Evolutionary conservation across 768 basidiomycete species (phyloP), one percentile per base, ranked within the genome.

Genomic region (Nidula microcarpa): DNA sequence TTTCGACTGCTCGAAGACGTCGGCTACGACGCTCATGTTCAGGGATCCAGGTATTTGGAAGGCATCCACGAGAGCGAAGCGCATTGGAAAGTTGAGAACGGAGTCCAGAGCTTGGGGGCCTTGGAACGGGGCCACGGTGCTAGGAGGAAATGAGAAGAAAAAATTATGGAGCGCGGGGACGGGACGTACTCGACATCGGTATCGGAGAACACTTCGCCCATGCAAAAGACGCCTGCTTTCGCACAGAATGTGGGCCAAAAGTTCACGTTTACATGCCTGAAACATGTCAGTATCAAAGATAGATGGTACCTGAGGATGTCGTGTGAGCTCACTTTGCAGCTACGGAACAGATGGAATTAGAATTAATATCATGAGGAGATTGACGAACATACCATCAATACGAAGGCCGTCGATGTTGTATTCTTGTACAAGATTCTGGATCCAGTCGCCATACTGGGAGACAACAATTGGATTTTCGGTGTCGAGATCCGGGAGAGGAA

Each of bases 341-440:
- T 9, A 23, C 10, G 33, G n/a, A 30, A 9, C 16, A 6, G 18
- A 30, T 43, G 23, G 16, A 6, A 35, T 8, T 30, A 52, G 7
- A 17, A 43, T 16, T 10, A 18, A 6, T 10, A 9, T 33, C 18
- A 50, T 37, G 33, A 45, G 6, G 43, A 43, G 3, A 51, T 30
- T 34, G 14, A 9, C n/a, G 8, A n/a, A 57, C 70, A 52, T 57
- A 75, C 74, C 89, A 64, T 94, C 92, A 64, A 94, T 88, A 47
- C 92, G 85, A 53, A 95, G 80, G n/a, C 91, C 89, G 65, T 94
- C 92, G 55, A 95, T 85, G 32, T 70, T 71, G 65, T 88, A 93
- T 55, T 85, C 82, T 52, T 79, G 56, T 33, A 94, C 86, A 14
- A 94, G 73, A 33, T 77, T 67, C 37, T 71, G 66, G 59, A 94